phyloP scores from a whole-genome alignment of 2,329 filamentous ascomycete species.

The Exophiala spinifera region DNA sequence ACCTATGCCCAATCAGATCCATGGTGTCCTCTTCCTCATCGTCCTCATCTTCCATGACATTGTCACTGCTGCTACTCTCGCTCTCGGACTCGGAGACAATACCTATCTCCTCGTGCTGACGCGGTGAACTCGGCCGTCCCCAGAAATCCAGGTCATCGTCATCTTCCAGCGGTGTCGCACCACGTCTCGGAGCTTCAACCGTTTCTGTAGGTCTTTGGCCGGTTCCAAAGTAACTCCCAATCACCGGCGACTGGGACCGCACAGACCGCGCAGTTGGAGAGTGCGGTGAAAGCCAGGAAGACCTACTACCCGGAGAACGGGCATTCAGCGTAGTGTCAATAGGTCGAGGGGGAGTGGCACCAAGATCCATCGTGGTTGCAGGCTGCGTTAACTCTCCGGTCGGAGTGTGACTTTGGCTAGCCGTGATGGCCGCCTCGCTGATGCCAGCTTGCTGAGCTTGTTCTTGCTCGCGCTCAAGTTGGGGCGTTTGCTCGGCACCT shows the following conservation, averaged over 20 bases:
- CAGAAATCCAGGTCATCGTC: constrained; percentile 60
- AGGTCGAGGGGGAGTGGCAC: constrained; percentile 17
- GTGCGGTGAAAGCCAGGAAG: constrained; percentile 35
- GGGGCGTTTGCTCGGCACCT: constrained; percentile 32
- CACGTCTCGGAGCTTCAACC: constrained; percentile 1
- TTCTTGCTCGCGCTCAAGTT: constrained; percentile 25
- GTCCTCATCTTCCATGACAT: constrained; percentile 50
- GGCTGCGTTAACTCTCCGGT: constrained; percentile 19
- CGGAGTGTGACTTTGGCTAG: constrained; percentile 27
- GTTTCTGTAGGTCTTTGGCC: constrained; percentile 33
- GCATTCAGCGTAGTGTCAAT: constrained; percentile 23
- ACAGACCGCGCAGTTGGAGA: constrained; percentile 34
- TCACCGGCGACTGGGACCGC: constrained; percentile 40
- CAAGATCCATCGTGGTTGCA: constrained; percentile 7
- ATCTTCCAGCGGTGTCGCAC: constrained; percentile 37
- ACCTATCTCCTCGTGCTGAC: constrained; percentile 29
- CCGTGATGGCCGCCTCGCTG: constrained; percentile 28
- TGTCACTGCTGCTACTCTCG: constrained; percentile 41
- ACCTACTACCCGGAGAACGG: constrained; percentile 25
- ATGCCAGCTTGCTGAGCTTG: constrained; percentile 30
- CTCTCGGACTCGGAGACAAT: constrained; percentile 32
- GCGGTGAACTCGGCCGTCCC: constrained; percentile 45
- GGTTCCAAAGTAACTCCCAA: constrained; percentile 47
- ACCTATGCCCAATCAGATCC: constrained; percentile 55
- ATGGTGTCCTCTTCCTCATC: constrained; percentile 47